These are phyloP conservation scores for Psilocybe azurescens DNA, from an alignment of 768 basidiomycete species.

Conservation along the genomic window DNA sequence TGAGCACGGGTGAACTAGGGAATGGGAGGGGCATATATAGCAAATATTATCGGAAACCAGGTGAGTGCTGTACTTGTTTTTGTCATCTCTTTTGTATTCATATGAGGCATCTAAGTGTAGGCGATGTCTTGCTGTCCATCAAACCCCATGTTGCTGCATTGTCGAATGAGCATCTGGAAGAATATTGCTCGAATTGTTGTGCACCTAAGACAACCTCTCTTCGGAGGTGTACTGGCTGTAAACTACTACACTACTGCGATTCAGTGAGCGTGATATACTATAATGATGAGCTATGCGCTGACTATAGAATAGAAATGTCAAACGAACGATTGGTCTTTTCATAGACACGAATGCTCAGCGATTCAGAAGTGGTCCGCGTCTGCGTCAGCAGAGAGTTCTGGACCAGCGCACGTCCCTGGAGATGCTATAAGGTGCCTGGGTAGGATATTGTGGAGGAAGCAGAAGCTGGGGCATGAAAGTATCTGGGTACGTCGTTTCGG, in stretches of 20 bases:
- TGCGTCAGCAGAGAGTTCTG: conserved; percentile 28
- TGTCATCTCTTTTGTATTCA: background rate
- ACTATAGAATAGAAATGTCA: conserved; percentile 61
- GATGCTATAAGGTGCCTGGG: conserved; percentile 85
- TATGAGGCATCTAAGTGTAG: conserved; percentile 40
- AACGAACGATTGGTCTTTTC: conserved; percentile 71
- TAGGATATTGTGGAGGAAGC: conserved; percentile 70
- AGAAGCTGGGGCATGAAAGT: conserved; percentile 57
- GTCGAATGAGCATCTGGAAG: conserved; percentile 62
- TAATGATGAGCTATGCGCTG: too few relatives aligned
- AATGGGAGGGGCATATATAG: conserved; percentile 32
- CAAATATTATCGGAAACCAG: conserved; percentile 22
- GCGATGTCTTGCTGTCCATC: conserved; percentile 58
- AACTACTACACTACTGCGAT: conserved; percentile 76
- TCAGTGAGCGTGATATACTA: conserved; percentile 48
- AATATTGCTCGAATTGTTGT: conserved; percentile 75
- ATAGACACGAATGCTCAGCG: conserved; percentile 81
- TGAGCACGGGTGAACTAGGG: conserved; percentile 3
- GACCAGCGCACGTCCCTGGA: conserved; percentile 52
- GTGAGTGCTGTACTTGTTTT: conserved; percentile 16
- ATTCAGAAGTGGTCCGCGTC: conserved; percentile 54
- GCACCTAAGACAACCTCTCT: conserved; percentile 42
- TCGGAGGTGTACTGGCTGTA: conserved; percentile 79
- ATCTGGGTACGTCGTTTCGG: conserved; percentile 54
- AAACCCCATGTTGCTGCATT: conserved; percentile 69